phyloP scores from a whole-genome alignment of 768 basidiomycete species.

The Leccinum disarticulatum region DNA sequence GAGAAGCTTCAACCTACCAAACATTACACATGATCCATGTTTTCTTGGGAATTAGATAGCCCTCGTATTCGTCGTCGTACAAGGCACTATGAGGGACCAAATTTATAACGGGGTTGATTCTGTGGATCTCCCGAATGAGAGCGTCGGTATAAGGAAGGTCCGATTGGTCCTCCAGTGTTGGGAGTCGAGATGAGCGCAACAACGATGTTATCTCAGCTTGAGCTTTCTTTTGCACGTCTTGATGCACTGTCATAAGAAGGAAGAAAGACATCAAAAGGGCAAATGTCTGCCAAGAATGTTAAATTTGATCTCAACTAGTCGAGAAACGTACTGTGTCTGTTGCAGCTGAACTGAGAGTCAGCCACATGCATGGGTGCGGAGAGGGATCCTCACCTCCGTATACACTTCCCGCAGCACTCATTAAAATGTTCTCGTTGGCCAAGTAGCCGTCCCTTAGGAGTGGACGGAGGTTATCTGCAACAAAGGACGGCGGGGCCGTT shows the following conservation, averaged over 20 bases:
- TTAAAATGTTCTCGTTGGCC: slow-evolving; percentile 2
- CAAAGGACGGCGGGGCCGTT: slow-evolving; percentile 4
- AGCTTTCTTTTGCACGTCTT: slow-evolving; percentile 25
- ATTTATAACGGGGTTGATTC: slow-evolving; percentile 19
- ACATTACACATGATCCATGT: slow-evolving; percentile 16
- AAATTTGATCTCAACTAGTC: neutral
- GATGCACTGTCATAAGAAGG: slow-evolving; percentile 17
- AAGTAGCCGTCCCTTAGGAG: neutral
- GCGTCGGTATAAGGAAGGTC: slow-evolving; percentile 29
- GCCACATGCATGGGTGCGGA: neutral
- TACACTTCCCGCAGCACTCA: slow-evolving; percentile 8
- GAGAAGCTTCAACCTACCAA: slow-evolving; percentile 3
- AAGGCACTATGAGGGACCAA: slow-evolving; percentile 18
- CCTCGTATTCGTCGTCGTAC: slow-evolving; percentile 11
- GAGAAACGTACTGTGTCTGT: slow-evolving; percentile 11
- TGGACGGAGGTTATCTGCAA: slow-evolving; percentile 5
- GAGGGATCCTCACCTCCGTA: slow-evolving; percentile 4
- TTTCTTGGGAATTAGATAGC: slow-evolving; percentile 12
- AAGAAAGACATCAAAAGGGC: slow-evolving; percentile 12
- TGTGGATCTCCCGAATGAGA: slow-evolving; percentile 23
- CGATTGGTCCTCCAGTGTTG: slow-evolving; percentile 25
- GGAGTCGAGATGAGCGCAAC: slow-evolving; percentile 22
- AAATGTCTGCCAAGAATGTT: slow-evolving; percentile 3
- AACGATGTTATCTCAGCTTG: slow-evolving; percentile 26
- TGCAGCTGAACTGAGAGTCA: slow-evolving; percentile 4